Base-by-base conservation (phyloP, 2,329 filamentous ascomycete genomes). In the Scopulariopsis brevicaulis region DNA sequence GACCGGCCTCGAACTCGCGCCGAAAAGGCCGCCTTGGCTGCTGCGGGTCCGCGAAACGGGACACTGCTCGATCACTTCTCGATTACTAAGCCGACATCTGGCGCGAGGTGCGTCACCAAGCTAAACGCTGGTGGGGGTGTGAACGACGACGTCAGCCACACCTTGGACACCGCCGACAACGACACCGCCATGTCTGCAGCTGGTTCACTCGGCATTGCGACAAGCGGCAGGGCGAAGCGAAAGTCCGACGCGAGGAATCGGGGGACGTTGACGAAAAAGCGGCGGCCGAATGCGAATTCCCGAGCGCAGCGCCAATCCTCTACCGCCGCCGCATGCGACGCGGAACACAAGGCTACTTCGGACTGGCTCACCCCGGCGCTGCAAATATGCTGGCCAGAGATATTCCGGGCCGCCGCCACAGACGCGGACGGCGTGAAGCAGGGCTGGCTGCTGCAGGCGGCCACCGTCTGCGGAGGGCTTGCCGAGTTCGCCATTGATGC, bases 401-500 rank as follows among this genome's bases (percentile, higher is more conserved):
- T 94, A 46, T 90, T 95, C 65, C 72, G 80, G 53, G 84, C 82
- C 67, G 85, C 88, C 12, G 82, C 86, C 18, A 77, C 77, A 55
- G 71, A 75, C 1, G 66, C 71, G 5, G 72, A 72, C n/a, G 65
- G 74, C 71, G 63, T 73, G 66, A 73, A 75, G 64, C 76, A 75
- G 14, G 74, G 77, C 64, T 90, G 86, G 86, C 79, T 95, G 7
- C 70, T 87, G 11, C 74, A 76, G n/a, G 73, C 81, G 52, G 83
- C 87, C 40, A 75, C 78, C 1, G 72, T 83, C 18, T 92, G 86
- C 63, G 80, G 76, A 55, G 69, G 77, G 2, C 90, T 92, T 59
- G 73, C 81, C 0, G 89, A 91, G 64, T 86, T 90, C 5, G 88
- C 88, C 1, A 70, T 94, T 55, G 84, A 84, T 5, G 85, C 82